Evolutionary conservation across 2,329 filamentous ascomycete genomes (phyloP), one percentile per base, ranked within the genome.

Genomic region (Fusarium staphyleae): DNA sequence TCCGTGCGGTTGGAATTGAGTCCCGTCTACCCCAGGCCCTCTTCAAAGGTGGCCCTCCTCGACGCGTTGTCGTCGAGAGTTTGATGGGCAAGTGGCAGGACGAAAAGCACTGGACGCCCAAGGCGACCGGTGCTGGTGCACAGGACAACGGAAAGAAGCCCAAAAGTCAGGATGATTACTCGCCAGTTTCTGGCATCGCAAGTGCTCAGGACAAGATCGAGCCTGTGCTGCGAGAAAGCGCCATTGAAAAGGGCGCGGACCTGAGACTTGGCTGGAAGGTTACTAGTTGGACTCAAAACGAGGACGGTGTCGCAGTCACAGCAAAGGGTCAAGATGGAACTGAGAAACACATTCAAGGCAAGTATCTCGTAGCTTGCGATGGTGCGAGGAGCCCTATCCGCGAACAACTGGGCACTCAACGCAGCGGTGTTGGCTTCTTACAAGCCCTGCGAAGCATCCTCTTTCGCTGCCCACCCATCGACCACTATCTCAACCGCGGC

Each of bases 141-240:
- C 36, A 45, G 22, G 35, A 48, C 9, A 37, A 29, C 4, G 13
- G n/a, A 2, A n/a, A 24, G 1, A 30, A 15, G 2, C 26, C 35
- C 12, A 45, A 30, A 16, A n/a, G 11, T 7, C 12, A 26, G 6
- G 44, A 42, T 1, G 34, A 35, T 9, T 33, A 52, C 18, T 63
- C 60, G 0, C 61, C 66, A 29, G 49, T 55, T 15, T 52, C 28
- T 3, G 72, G 70, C 2, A 65, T 68, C 2, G 69, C 67, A 5
- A 67, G 70, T 0, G 69, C 76, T 0, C 75, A 77, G 32, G 75
- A 78, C 54, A 64, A 68, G 18, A 60, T 78, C 8, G 77, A 79
- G 39, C 71, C 72, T 1, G 67, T 77, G 3, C 63, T 78, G 3
- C 57, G 71, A 11, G 52, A 66, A 9, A 52, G 61, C 0, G 75